Evolutionary conservation across 805 yeast species (phyloP), one percentile per base, ranked within the genome.

Genomic region (Yarrowia sp.): DNA sequence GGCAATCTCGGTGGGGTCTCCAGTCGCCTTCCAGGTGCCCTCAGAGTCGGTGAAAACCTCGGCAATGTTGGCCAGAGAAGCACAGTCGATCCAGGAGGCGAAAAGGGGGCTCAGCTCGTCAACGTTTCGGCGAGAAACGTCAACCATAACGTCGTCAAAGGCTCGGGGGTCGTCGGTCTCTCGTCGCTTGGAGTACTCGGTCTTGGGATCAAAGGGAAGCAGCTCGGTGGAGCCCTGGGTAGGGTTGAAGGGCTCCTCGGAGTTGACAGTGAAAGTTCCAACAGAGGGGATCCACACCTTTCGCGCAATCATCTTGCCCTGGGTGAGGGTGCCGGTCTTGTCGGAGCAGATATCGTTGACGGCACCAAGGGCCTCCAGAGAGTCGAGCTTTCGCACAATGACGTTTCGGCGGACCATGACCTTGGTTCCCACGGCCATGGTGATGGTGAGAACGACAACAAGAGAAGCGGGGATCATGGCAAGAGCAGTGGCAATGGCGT

Each of bases 1-100:
- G 3, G 96, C 96, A 68, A 87, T 85, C 74, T 90, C 96, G 2
- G 96, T 90, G 41, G 96, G 93, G 70, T 90, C 96, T 64, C 96
- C 96, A 70, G 84, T 86, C 9, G 90, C 91, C 67, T 81, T 82
- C 96, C 96, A 89, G 9, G 71, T 73, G 4, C 68, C 71, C 14
- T 73, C 65, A 10, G 62, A 42, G 18, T 74, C 72, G 29, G 80
- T 80, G 16, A 76, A 78, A 21, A 72, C 74, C n/a, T 70, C 73
- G 3, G 96, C 93, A 68, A 89, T 84, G 68, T 90, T 90, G 33
- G 96, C 96, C 65, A 90, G 74, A 1, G 94, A 81, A 1, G 96
- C 90, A 51, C 87, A 77, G 24, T 74, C 69, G 61, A 87, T 72
- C 88, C 90, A 89, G 35, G 77, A 70, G 31, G 71, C 64, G 66